Evolutionary conservation across 2,329 filamentous ascomycete species (phyloP).

Genomic region (Fusarium sacchari): DNA sequence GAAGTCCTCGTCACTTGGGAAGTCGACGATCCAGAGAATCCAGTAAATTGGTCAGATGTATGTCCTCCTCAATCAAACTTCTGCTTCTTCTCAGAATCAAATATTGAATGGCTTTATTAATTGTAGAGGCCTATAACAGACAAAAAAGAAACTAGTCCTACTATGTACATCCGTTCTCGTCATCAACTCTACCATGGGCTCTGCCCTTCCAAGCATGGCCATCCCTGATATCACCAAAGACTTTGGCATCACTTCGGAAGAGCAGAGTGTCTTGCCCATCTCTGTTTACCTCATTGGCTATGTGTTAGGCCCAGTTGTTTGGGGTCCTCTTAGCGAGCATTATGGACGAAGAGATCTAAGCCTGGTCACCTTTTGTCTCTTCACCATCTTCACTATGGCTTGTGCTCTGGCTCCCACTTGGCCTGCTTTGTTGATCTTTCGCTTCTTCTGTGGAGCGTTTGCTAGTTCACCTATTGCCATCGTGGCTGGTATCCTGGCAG

Average conservation of each 20-base stretch:
- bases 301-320: conserved; percentile 68
- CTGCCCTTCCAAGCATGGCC: conserved; percentile 71
- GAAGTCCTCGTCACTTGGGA: conserved; percentile 58
- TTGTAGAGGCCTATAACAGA: conserved; percentile 45
- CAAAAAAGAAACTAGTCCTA: conserved; percentile 65
- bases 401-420: conserved; percentile 65
- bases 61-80: conserved; percentile 5
- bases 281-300: conserved; percentile 73
- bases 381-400: conserved; percentile 63
- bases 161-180: conserved; percentile 67
- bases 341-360: conserved; percentile 64
- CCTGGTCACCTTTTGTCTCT: conserved; percentile 58
- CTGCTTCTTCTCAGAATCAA: background rate
- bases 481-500: conserved; percentile 71
- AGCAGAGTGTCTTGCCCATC: conserved; percentile 64
- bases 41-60: conserved; percentile 61
- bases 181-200: conserved; percentile 75
- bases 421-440: conserved; percentile 63
- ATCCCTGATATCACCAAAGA: conserved; percentile 65
- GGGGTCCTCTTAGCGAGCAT: conserved; percentile 74
- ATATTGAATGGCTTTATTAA: background rate
- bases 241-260: conserved; percentile 63
- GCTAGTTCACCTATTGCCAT: conserved; percentile 70
- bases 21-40: conserved; percentile 60
- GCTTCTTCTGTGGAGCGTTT: conserved; percentile 63